phyloP scores from a whole-genome alignment of 2,329 filamentous ascomycete genomes.

The Fusarium dlaminii region DNA sequence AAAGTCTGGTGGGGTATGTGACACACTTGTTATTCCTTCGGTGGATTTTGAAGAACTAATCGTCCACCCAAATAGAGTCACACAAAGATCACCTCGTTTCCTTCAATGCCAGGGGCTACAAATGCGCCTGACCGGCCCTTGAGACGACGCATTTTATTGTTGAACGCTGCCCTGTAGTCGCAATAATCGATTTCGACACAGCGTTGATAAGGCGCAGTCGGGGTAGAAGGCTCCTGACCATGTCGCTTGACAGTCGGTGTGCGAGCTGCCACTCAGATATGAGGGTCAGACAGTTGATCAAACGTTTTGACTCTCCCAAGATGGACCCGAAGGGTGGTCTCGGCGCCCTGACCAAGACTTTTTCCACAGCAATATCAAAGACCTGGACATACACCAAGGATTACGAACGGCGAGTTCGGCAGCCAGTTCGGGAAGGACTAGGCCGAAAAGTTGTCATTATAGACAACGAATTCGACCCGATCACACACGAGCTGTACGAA shows the following conservation, averaged over 20 bases:
- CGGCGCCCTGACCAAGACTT: too few relatives aligned
- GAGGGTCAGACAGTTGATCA: background rate
- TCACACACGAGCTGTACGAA: background rate
- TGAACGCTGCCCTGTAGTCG: background rate
- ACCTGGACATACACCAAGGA: background rate
- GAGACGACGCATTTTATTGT: background rate
- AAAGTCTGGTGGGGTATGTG: background rate
- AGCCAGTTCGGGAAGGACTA: background rate
- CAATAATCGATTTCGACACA: background rate
- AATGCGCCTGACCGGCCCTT: background rate
- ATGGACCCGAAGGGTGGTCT: background rate
- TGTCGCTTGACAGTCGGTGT: background rate
- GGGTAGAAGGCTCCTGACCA: background rate
- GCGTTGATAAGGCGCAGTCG: background rate
- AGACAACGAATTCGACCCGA: background rate
- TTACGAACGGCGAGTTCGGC: background rate
- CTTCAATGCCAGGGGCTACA: background rate
- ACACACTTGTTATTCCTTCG: background rate
- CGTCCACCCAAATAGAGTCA: background rate
- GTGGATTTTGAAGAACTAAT: background rate
- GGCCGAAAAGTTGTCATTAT: background rate
- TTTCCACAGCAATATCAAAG: background rate
- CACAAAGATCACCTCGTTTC: background rate
- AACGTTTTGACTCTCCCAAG: background rate
- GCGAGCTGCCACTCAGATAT: background rate